Evolutionary conservation across 2,329 filamentous ascomycete species (phyloP), one percentile per base, ranked within the genome.

Genomic region (Hymenoscyphus occultus): DNA sequence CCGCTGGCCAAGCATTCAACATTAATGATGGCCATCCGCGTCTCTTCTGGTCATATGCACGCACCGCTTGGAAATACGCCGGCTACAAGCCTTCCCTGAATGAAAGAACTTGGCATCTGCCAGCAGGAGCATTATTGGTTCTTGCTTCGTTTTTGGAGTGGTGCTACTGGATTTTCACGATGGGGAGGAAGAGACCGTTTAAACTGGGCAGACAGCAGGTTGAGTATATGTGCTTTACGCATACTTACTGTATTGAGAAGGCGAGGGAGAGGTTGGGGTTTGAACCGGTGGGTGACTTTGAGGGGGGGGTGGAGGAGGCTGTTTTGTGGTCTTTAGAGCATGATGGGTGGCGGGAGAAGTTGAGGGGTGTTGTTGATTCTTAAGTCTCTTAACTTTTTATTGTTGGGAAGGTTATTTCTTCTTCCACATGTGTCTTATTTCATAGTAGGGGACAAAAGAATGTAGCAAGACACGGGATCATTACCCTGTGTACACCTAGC

Each of bases 201-300:
- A 56, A 56, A 7, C 19, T 62, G n/a, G 59, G 59, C 10, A 61
- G 35, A 35, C 60, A 62, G 35, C 60, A 62, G 35, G n/a, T 62
- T 16, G 60, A 62, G 35, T 62, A 62, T 28, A 31, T 31, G 16
- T 62, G 60, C 40, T 62, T 56, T 28, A 62, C 60, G 6, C 60
- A 62, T 62, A 62, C 60, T 31, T 62, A 62, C 22, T 28, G 45
- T 42, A 62, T 62, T 4, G 45, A 57, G 19, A 57, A 62, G 35
- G 60, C 45, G 6, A 56, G 35, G 48, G 40, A 51, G 2, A 39
- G 31, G 19, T 39, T 62, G 13, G 60, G 48, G 48, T 62, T 62
- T 22, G 5, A 57, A n/a, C 60, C 60, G 7, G 19, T 28, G 31
- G 22, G 57, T 28, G 51, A 56, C 4, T 62, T 62, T 57, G 60